phyloP scores from a whole-genome alignment of 768 basidiomycete species.

The Mycena venus region DNA sequence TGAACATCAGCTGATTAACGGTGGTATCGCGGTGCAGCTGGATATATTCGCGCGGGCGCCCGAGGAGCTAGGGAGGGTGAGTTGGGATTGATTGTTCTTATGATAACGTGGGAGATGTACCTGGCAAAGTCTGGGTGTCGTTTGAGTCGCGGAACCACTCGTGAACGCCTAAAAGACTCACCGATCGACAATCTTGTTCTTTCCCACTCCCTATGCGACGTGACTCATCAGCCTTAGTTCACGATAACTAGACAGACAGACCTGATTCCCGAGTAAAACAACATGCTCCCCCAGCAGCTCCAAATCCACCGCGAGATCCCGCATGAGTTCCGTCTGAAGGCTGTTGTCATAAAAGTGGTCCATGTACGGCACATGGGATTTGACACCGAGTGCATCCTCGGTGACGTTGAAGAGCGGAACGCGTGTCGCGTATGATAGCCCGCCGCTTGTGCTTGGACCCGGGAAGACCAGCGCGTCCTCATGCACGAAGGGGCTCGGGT shows the following conservation, averaged over 20 bases:
- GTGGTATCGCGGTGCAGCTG: slow-evolving; percentile 81
- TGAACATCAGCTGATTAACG: slow-evolving; percentile 79
- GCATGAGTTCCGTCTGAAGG: slow-evolving; percentile 75
- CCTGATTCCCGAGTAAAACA: slow-evolving; percentile 78
- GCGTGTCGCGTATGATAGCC: slow-evolving; percentile 44
- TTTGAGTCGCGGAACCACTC: not conserved
- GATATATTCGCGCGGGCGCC: slow-evolving; percentile 76
- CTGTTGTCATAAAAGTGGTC: slow-evolving; percentile 81
- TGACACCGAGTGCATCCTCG: slow-evolving; percentile 66
- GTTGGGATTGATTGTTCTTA: not conserved
- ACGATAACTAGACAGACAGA: slow-evolving; percentile 41
- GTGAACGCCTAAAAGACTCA: slow-evolving; percentile 37
- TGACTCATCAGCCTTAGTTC: not conserved
- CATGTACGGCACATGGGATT: slow-evolving; percentile 75
- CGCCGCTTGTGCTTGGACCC: slow-evolving; percentile 49
- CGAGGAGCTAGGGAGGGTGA: slow-evolving; percentile 66
- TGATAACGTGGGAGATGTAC: slow-evolving; percentile 41
- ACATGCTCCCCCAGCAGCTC: slow-evolving; percentile 74
- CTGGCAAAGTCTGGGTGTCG: slow-evolving; percentile 62
- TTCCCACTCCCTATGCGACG: slow-evolving; percentile 68
- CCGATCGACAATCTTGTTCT: slow-evolving; percentile 79
- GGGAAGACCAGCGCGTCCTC: slow-evolving; percentile 62
- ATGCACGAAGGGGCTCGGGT: slow-evolving; percentile 60
- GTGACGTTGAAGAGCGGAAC: slow-evolving; percentile 65
- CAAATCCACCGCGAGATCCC: slow-evolving; percentile 73